Base-by-base conservation (phyloP, 768 basidiomycete species). In the Crucibulum laeve region DNA sequence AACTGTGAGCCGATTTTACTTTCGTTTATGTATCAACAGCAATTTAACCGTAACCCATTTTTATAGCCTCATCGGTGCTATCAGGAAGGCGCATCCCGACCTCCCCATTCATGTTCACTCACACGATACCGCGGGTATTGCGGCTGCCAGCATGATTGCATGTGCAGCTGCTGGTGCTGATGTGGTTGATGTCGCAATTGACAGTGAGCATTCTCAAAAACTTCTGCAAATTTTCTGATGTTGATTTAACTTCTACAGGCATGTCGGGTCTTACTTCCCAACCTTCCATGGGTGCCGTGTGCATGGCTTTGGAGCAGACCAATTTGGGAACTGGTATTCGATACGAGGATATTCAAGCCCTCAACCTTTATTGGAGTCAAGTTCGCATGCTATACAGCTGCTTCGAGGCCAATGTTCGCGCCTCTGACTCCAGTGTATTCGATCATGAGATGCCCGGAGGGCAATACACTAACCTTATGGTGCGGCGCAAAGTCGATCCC, bases 381-480 rank as follows among this genome's bases (percentile, higher is more conserved):
- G 88, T 97, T 62, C 88, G 96, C 60, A 71, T 89, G 69, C 79
- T 98, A 37, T 99, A 99, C 71, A 65, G 78, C 60, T 96, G 93
- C 73, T 99, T 99, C 73, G 96, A 98, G 64, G 96, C 96, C 43
- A 96, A 96, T 58, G 93, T 98, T 54, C 82, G 92, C 42, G 91
- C 93, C 19, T 94, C 92, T 41, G 96, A 98, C 62, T 96, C 94
- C 38, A 92, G 91, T 67, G 94, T 98, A 42, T 99, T 97, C 63
- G 93, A 93, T 59, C 95, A 97, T 67, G 94, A 96, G 69, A 98
- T 99, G 96, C 95, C 95, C 42, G 96, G 94, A 61, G 95, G 94
- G 35, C 91, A 92, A 62, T 92, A 91, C 63, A 92, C 91, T 24
- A 92, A 92, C 64, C 70, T 92, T 53, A 92, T 92, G 90, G 90